A percentile compares a stretch with the other conserved stretches of the same genome.
Conservation (phyloP, 2,329 filamentous ascomycete species). For the Hortaea sp. region DNA sequence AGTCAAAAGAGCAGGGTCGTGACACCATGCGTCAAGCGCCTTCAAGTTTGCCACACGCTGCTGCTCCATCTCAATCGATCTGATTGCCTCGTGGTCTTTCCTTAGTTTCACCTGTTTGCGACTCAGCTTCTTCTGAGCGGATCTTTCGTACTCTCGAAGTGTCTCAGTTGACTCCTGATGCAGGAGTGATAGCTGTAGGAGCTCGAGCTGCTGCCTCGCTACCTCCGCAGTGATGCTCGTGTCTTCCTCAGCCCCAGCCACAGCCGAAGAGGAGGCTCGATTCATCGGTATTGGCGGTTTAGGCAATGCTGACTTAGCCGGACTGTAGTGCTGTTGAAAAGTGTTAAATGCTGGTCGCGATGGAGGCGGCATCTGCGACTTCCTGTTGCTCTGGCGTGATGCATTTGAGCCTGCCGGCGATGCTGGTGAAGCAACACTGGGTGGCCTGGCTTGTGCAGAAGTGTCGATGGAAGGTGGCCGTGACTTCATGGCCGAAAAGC, state of each 20-base stretch:
- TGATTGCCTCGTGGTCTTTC: constrained; percentile 26
- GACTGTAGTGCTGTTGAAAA: constrained; percentile 58
- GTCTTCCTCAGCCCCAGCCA: constrained; percentile 37
- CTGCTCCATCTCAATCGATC: constrained; percentile 15
- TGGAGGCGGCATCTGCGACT: constrained; percentile 16
- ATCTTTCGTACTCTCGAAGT: constrained; percentile 44
- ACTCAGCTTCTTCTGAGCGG: constrained; percentile 35
- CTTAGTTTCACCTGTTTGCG: constrained; percentile 18
- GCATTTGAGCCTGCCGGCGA: constrained; percentile 11
- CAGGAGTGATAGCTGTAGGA: constrained; percentile 55
- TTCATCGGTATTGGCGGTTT: constrained; percentile 49
- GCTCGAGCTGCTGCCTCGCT: constrained; percentile 44
- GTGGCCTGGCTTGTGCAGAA: constrained; percentile 2
- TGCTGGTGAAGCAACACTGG: constrained; percentile 8
- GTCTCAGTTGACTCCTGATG: constrained; percentile 45
- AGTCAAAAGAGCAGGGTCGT: constrained; percentile 34
- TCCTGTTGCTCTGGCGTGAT: background rate
- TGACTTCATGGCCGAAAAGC: constrained; percentile 10
- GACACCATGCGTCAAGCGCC: constrained; percentile 45
- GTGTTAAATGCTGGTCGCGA: constrained; percentile 49
- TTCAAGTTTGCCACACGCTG: constrained; percentile 42
- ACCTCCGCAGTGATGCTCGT: constrained; percentile 15
- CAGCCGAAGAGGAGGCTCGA: constrained; percentile 44
- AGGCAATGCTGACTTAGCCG: constrained; percentile 49
- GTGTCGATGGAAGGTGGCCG: constrained; percentile 11